These are phyloP conservation scores for Colletotrichum brevisporum DNA, from an alignment of 2,329 filamentous ascomycete genomes.

Conservation along the genomic window DNA sequence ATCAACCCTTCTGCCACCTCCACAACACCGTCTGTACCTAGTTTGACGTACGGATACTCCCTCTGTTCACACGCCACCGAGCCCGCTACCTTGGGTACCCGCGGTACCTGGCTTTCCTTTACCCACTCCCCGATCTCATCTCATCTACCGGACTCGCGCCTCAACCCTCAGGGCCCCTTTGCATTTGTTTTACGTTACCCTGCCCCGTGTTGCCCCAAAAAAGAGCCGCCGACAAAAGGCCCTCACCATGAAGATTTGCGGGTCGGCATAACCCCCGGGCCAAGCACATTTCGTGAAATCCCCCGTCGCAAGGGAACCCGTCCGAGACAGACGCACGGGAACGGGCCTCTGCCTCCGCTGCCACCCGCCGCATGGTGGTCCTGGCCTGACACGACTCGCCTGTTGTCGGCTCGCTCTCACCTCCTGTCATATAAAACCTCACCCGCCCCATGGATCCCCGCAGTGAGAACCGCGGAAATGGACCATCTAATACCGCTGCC, in stretches of 20 bases:
- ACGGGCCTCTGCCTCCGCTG: conserved; percentile 39
- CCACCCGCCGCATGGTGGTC: conserved; percentile 39
- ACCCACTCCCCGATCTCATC: conserved; percentile 39
- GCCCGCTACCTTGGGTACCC: conserved; percentile 12
- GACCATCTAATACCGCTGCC: conserved; percentile 46
- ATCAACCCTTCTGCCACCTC: conserved; percentile 7
- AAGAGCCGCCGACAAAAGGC: conserved; percentile 42
- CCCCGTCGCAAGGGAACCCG: conserved; percentile 36
- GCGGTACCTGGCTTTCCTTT: conserved; percentile 27
- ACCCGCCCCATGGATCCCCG: conserved; percentile 46
- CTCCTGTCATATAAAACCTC: conserved; percentile 39
- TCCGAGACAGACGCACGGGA: conserved; percentile 41
- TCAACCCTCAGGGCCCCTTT: conserved; percentile 21
- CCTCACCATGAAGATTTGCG: conserved; percentile 41
- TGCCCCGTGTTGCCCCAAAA: conserved; percentile 39
- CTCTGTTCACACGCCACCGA: conserved; percentile 18
- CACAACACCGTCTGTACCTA: not conserved
- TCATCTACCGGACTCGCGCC: conserved; percentile 38
- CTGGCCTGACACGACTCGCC: conserved; percentile 40
- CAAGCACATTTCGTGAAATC: conserved; percentile 40
- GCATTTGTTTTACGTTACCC: conserved; percentile 41
- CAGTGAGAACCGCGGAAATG: conserved; percentile 42
- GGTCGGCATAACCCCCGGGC: conserved; percentile 40
- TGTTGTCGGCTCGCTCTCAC: conserved; percentile 30
- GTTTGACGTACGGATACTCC: conserved; percentile 6